Evolutionary conservation across 768 basidiomycete species (phyloP).

Genomic region (Hypholoma sublateritium): DNA sequence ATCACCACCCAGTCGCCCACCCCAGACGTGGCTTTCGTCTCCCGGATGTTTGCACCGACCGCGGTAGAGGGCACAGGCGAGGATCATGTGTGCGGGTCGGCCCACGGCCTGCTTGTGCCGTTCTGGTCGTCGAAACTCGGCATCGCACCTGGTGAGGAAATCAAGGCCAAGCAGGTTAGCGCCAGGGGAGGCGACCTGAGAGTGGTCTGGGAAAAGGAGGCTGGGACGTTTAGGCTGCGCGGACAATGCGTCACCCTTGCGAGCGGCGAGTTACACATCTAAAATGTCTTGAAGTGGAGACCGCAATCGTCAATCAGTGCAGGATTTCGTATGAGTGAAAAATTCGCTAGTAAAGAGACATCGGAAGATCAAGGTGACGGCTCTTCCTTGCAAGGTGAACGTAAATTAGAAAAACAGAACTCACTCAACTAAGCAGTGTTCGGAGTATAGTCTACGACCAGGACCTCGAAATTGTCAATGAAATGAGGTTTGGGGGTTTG

Average conservation of each 20-base stretch:
- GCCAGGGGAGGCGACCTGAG: slow-evolving; percentile 45
- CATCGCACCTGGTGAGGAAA: slow-evolving; percentile 28
- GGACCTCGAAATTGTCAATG: too few species aligned
- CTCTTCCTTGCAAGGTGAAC: too few species aligned
- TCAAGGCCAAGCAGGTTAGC: slow-evolving; percentile 53
- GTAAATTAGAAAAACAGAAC: too few species aligned
- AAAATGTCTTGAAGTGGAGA: not conserved
- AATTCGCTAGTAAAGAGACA: too few species aligned
- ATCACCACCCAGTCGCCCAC: slow-evolving; percentile 36
- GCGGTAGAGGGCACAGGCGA: slow-evolving; percentile 32
- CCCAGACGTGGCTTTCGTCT: slow-evolving; percentile 38
- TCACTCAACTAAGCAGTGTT: too few species aligned
- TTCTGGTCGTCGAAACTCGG: slow-evolving; percentile 46
- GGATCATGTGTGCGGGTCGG: slow-evolving; percentile 55
- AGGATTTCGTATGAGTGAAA: too few species aligned
- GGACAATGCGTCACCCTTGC: slow-evolving; percentile 36
- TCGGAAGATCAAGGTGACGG: too few species aligned
- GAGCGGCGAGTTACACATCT: slow-evolving; percentile 26
- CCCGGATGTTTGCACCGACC: slow-evolving; percentile 49
- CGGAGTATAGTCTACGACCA: too few species aligned
- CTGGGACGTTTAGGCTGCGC: slow-evolving; percentile 29
- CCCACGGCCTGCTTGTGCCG: slow-evolving; percentile 47
- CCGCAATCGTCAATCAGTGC: too few species aligned
- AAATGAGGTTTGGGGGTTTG: too few species aligned
- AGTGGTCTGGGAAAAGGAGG: slow-evolving; percentile 35